Percentiles rank a stretch among this genome's conserved stretches.
Conservation (phyloP, 495 filamentous ascomycete species). For the Barbatosphaeria neglecta region DNA sequence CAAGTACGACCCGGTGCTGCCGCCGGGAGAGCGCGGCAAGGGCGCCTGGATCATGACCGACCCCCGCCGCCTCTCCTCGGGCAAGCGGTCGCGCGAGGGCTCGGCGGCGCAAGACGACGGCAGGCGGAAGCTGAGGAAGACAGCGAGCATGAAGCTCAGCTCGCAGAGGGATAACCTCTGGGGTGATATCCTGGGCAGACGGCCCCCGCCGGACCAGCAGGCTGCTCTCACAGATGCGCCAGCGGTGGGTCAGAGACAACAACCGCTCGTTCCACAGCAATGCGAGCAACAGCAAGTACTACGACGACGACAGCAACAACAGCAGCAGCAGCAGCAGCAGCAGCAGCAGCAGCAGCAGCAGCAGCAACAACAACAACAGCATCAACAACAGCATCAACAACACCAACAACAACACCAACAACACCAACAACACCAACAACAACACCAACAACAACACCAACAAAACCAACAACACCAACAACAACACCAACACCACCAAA, state of each 20-base stretch:
- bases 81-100: constrained; percentile 24
- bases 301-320: constrained; percentile 12
- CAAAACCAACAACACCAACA: no score
- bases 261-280: no score
- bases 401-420: no score
- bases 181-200: constrained; percentile 63
- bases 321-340: background rate
- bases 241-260: no score
- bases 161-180: constrained; percentile 74
- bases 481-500: no score
- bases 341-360: constrained; percentile 3
- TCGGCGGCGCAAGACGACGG: constrained; percentile 23
- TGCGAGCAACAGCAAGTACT: no score
- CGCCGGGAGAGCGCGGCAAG: constrained; percentile 56
- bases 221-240: no score
- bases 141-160: constrained; percentile 64
- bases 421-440: no score
- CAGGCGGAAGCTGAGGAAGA: constrained; percentile 66
- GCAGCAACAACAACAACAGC: background rate
- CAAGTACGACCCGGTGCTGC: constrained; percentile 63
- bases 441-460: no score
- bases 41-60: constrained; percentile 64
- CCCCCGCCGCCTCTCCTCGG: constrained; percentile 20
- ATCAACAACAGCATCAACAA: no score
- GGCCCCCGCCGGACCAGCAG: constrained; percentile 17